phyloP scores from a whole-genome alignment of 78 protist genomes.

The Dictyostelium intermedium region DNA sequence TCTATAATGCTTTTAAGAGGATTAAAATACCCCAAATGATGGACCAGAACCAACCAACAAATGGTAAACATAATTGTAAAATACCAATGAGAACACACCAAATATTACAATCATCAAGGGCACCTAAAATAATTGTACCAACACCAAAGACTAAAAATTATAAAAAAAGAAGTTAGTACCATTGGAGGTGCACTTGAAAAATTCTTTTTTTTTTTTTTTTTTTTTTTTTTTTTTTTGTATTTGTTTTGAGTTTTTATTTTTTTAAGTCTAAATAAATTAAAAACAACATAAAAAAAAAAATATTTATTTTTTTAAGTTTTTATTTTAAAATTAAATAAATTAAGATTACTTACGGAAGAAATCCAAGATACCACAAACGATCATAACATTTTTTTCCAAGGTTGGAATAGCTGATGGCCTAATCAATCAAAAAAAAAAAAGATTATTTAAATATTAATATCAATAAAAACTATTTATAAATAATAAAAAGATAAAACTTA shows the following conservation, averaged over 20 bases:
- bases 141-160: constrained; percentile 50
- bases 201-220: too few species aligned
- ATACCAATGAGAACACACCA: constrained; percentile 76
- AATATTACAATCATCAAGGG: constrained; percentile 62
- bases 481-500: too few species aligned
- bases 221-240: too few species aligned
- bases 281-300: too few species aligned
- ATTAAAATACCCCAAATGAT: constrained; percentile 65
- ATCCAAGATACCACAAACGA: constrained; percentile 58
- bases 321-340: neutral
- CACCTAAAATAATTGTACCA: constrained; percentile 68
- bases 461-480: too few species aligned
- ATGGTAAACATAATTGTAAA: constrained; percentile 27
- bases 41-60: constrained; percentile 33
- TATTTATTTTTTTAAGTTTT: too few species aligned
- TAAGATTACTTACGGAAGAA: neutral
- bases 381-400: constrained; percentile 63
- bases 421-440: neutral
- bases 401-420: constrained; percentile 69
- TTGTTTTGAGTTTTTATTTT: neutral
- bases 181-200: too few species aligned
- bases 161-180: too few species aligned
- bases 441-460: too few species aligned
- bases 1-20: constrained; percentile 17
- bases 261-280: too few species aligned